A percentile compares a stretch with the other conserved stretches of the same genome.
Conservation (phyloP, 345 rosid species). For the Lepidium aucheri region DNA sequence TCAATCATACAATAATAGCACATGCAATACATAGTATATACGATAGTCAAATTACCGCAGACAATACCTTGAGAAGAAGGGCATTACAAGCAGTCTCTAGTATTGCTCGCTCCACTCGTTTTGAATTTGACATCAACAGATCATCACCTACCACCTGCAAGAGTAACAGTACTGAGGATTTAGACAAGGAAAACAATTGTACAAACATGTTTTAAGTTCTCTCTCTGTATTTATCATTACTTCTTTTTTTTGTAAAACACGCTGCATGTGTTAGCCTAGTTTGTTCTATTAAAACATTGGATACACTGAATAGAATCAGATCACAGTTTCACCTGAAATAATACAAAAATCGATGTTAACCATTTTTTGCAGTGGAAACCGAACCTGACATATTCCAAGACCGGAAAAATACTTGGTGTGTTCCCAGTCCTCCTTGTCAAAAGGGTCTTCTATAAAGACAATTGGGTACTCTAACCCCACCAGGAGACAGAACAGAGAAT, state of each 20-base stretch:
- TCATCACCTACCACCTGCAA: conserved; percentile 92
- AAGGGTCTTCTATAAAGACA: conserved; percentile 90
- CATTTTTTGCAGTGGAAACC: conserved; percentile 1
- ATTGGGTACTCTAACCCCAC: conserved; percentile 64
- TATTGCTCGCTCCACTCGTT: conserved; percentile 73
- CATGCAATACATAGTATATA: neutral
- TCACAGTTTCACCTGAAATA: neutral
- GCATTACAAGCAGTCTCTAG: conserved; percentile 78
- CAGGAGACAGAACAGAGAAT: conserved; percentile 13
- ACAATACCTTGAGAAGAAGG: conserved; percentile 81
- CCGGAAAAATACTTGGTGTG: conserved; percentile 56
- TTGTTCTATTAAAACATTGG: neutral
- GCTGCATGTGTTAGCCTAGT: neutral
- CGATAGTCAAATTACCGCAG: neutral
- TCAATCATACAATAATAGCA: neutral
- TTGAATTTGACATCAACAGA: conserved; percentile 79
- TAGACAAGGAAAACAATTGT: neutral
- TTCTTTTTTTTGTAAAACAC: too few species aligned
- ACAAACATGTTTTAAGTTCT: neutral
- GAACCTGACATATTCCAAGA: conserved; percentile 94
- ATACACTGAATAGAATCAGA: neutral
- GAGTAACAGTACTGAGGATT: neutral
- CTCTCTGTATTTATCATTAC: neutral
- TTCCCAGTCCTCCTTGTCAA: conserved; percentile 99
- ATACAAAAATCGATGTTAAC: neutral